A percentile compares a stretch with the other conserved stretches of the same genome.
Evolutionary conservation across 2,329 filamentous ascomycete genomes (phyloP).

Genomic region (Epichloe brachyelytri): DNA sequence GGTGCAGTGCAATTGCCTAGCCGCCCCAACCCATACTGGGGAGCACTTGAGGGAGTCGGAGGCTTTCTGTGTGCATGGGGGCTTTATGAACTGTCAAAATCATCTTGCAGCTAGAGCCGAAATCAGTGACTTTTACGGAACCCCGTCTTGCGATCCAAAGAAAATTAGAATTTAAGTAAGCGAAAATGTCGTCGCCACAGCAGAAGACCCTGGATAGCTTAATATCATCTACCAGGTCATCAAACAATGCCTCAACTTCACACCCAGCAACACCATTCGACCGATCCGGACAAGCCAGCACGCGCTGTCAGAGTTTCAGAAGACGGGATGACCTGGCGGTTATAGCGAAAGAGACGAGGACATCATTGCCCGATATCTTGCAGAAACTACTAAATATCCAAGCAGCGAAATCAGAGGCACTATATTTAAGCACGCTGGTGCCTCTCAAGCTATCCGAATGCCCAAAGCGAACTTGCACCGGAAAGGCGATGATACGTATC

Average conservation of each 20-base stretch:
- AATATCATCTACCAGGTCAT: constrained; percentile 9
- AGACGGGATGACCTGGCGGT: constrained; percentile 21
- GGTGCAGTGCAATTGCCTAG: neutral
- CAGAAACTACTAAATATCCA: constrained; percentile 26
- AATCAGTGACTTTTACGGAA: no score
- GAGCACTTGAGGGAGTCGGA: neutral
- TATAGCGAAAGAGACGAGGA: constrained; percentile 33
- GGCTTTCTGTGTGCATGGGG: no score
- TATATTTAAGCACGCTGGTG: constrained; percentile 23
- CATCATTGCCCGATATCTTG: constrained; percentile 33
- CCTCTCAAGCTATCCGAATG: constrained; percentile 28
- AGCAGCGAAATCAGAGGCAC: constrained; percentile 24
- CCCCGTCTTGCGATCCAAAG: no score
- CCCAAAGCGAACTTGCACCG: constrained; percentile 23
- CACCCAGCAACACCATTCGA: constrained; percentile 6
- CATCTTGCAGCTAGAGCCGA: constrained; percentile 1
- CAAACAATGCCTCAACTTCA: constrained; percentile 5
- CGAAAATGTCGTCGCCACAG: constrained; percentile 4
- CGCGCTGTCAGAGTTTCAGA: neutral
- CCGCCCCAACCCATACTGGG: neutral
- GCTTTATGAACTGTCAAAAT: neutral
- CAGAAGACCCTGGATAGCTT: constrained; percentile 18
- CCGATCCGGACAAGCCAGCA: neutral
- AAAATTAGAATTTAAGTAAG: neutral
- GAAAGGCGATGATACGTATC: constrained; percentile 29